A percentile compares a stretch with the other conserved stretches of the same genome.
Evolutionary conservation across 2,329 filamentous ascomycete species (phyloP).

Genomic region (Calycina marina): DNA sequence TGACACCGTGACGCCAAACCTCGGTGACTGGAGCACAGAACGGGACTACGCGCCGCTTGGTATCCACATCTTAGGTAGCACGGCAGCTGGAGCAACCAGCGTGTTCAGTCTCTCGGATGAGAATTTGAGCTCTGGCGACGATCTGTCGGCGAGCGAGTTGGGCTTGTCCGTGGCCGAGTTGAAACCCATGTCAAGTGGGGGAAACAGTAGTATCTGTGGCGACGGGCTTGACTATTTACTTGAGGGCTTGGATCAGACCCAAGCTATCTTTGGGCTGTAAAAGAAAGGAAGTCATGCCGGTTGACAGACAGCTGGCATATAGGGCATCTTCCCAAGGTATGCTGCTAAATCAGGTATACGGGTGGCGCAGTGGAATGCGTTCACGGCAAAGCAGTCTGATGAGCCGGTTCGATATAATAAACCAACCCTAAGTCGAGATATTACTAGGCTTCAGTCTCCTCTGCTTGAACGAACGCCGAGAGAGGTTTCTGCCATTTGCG

Average conservation of each 20-base stretch:
- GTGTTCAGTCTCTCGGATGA: conserved; percentile 46
- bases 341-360: too few relatives aligned
- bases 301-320: too few relatives aligned
- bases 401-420: too few relatives aligned
- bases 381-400: too few relatives aligned
- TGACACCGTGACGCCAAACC: conserved; percentile 11
- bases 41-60: conserved; percentile 30
- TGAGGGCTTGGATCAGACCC: conserved; percentile 22
- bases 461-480: too few relatives aligned
- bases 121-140: conserved; percentile 38
- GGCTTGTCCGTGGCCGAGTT: conserved; percentile 9
- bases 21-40: conserved; percentile 34
- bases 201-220: conserved; percentile 3
- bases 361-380: too few relatives aligned
- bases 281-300: too few relatives aligned
- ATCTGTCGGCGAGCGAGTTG: conserved; percentile 20
- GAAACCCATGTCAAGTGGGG: conserved; percentile 7
- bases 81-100: conserved; percentile 30
- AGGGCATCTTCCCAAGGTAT: too few relatives aligned
- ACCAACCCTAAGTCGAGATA: too few relatives aligned
- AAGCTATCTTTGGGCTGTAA: conserved; percentile 27
- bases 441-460: too few relatives aligned
- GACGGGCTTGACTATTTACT: conserved; percentile 14
- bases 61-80: conserved; percentile 23
- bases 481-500: too few relatives aligned